These are phyloP conservation scores for Fusarium pseudoanthophilum DNA, from an alignment of 2,329 filamentous ascomycete genomes.

Conservation along the genomic window DNA sequence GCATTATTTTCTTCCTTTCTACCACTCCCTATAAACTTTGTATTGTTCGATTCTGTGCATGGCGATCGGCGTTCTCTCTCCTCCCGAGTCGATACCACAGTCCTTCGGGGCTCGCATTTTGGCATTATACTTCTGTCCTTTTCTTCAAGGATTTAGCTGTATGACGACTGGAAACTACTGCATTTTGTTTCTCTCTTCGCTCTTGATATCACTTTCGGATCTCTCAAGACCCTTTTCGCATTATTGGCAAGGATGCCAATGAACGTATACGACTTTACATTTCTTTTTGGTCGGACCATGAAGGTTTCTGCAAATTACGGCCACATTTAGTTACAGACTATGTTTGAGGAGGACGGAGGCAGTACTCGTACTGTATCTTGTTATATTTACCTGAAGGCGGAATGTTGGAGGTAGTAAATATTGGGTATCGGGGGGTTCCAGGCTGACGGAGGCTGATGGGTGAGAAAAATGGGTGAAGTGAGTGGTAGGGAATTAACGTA, in stretches of 20 bases:
- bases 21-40: conserved; percentile 34
- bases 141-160: background rate
- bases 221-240: background rate
- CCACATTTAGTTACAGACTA: conserved; percentile 35
- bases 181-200: conserved; percentile 8
- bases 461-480: conserved; percentile 31
- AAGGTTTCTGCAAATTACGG: conserved; percentile 15
- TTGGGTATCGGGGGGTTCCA: conserved; percentile 20
- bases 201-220: conserved; percentile 15
- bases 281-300: conserved; percentile 28
- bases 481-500: conserved; percentile 26
- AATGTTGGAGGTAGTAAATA: background rate
- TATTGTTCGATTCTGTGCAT: conserved; percentile 50
- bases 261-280: conserved; percentile 23
- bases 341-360: conserved; percentile 36
- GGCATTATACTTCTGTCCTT: conserved; percentile 1
- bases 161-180: conserved; percentile 1
- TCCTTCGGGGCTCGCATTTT: conserved; percentile 22
- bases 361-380: conserved; percentile 14
- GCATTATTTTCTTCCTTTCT: conserved; percentile 27
- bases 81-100: conserved; percentile 36
- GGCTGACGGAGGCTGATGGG: conserved; percentile 15
- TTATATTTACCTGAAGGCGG: conserved; percentile 12
- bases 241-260: conserved; percentile 6
- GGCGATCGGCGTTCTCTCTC: conserved; percentile 52